A percentile compares a stretch with the other conserved stretches of the same genome.
Conservation (phyloP, 2,329 filamentous ascomycete species). For the Nannizziopsis arthrosporioides region DNA sequence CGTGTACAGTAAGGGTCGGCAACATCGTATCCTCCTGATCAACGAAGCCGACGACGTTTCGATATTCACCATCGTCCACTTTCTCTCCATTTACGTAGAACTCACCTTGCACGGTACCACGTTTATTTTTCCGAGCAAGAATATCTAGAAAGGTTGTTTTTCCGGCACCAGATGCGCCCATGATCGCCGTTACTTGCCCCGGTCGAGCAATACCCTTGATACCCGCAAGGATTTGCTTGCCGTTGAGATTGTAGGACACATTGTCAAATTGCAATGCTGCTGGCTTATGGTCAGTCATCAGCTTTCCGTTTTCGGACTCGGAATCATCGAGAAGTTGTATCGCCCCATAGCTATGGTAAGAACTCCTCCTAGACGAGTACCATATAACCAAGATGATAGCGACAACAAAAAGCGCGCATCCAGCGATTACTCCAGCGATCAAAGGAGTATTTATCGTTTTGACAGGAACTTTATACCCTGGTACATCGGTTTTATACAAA, state of each 20-base stretch:
- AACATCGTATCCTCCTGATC: constrained; percentile 98
- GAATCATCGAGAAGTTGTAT: constrained; percentile 75
- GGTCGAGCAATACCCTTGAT: constrained; percentile 82
- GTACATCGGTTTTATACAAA: constrained; percentile 81
- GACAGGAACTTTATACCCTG: constrained; percentile 75
- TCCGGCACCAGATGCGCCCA: constrained; percentile 93
- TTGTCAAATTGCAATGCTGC: constrained; percentile 80
- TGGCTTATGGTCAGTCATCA: constrained; percentile 85
- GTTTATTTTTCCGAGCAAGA: constrained; percentile 91
- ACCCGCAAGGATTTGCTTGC: constrained; percentile 68
- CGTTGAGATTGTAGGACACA: constrained; percentile 75
- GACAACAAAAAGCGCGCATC: constrained; percentile 76
- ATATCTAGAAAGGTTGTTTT: constrained; percentile 98
- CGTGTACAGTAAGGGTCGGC: constrained; percentile 88
- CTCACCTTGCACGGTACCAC: constrained; percentile 62
- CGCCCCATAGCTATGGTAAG: constrained; percentile 50
- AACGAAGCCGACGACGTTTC: constrained; percentile 87
- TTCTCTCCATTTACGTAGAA: constrained; percentile 93
- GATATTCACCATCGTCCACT: constrained; percentile 72
- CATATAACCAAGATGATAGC: constrained; percentile 70
- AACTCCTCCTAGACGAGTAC: constrained; percentile 70
- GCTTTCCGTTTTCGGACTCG: constrained; percentile 72
- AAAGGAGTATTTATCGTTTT: constrained; percentile 95
- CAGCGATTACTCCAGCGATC: constrained; percentile 86
- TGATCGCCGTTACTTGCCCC: constrained; percentile 92